Evolutionary conservation across 2,329 filamentous ascomycete genomes (phyloP).

Genomic region (Diaporthe batatas): DNA sequence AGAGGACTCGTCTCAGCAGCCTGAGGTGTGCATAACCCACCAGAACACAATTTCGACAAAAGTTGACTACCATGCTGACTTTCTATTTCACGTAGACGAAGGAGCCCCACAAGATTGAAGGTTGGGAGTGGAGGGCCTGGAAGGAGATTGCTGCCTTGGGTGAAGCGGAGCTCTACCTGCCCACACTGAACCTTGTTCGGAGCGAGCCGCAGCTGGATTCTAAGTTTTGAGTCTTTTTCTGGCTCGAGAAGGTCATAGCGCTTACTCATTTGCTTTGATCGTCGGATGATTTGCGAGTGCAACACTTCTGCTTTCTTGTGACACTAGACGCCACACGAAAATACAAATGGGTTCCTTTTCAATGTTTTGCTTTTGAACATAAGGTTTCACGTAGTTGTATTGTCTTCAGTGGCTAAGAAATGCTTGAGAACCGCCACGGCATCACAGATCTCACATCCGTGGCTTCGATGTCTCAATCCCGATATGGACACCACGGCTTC

Average conservation of each 20-base stretch:
- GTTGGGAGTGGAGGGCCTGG: slow-evolving; percentile 64
- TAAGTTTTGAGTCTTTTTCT: slow-evolving; percentile 8
- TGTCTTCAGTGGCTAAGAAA: background rate
- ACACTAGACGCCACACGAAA: background rate
- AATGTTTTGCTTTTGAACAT: too few species aligned
- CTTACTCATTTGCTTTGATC: background rate
- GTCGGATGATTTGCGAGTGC: background rate
- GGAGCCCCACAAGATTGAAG: slow-evolving; percentile 65
- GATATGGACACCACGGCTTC: background rate
- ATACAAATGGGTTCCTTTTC: background rate
- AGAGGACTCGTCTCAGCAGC: slow-evolving; percentile 61
- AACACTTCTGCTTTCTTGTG: background rate
- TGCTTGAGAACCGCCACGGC: background rate
- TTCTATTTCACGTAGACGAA: slow-evolving; percentile 50
- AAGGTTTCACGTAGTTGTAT: too few species aligned
- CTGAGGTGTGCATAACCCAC: slow-evolving; percentile 62
- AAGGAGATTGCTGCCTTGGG: slow-evolving; percentile 56
- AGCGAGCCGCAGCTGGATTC: slow-evolving; percentile 27
- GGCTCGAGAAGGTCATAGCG: background rate
- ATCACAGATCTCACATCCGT: background rate
- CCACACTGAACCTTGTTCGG: slow-evolving; percentile 54
- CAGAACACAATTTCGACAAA: background rate
- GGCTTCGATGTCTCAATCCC: background rate
- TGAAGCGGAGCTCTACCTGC: slow-evolving; percentile 54
- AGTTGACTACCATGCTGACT: background rate